Evolutionary conservation across 805 yeast genomes (phyloP).

Genomic region (Wickerhamomyces hampshirensis): DNA sequence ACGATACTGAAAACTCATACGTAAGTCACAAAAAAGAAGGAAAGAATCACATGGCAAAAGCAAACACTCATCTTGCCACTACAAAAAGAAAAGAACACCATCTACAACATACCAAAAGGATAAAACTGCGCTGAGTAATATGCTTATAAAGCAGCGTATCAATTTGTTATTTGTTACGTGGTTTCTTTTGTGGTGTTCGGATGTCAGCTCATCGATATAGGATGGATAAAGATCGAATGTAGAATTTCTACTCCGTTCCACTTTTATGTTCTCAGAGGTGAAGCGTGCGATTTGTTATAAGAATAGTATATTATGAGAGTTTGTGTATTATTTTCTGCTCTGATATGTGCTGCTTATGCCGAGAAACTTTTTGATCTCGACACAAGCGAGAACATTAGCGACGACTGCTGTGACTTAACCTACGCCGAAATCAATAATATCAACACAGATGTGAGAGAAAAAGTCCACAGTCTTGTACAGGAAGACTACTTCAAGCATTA

Average conservation of each 20-base stretch:
- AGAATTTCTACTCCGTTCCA: not conserved
- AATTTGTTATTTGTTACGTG: not conserved
- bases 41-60: too few relatives aligned
- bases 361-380: constrained; percentile 15
- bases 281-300: too few relatives aligned
- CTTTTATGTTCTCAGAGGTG: too few relatives aligned
- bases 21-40: too few relatives aligned
- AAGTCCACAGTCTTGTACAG: constrained; percentile 51
- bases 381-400: constrained; percentile 15
- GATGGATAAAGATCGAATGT: not conserved
- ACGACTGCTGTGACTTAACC: constrained; percentile 33
- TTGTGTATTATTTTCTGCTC: too few relatives aligned
- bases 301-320: too few relatives aligned
- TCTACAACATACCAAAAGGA: too few relatives aligned
- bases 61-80: too few relatives aligned
- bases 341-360: constrained; percentile 3
- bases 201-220: not conserved
- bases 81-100: not conserved
- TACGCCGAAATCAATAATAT: constrained; percentile 46
- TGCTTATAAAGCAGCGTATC: too few relatives aligned
- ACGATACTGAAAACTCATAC: too few relatives aligned
- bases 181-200: not conserved
- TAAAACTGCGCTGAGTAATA: too few relatives aligned
- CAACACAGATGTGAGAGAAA: constrained; percentile 49
- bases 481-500: constrained; percentile 79